Evolutionary conservation across 768 basidiomycete species (phyloP), one percentile per base, ranked within the genome.

Genomic region (Boletus insuetus): DNA sequence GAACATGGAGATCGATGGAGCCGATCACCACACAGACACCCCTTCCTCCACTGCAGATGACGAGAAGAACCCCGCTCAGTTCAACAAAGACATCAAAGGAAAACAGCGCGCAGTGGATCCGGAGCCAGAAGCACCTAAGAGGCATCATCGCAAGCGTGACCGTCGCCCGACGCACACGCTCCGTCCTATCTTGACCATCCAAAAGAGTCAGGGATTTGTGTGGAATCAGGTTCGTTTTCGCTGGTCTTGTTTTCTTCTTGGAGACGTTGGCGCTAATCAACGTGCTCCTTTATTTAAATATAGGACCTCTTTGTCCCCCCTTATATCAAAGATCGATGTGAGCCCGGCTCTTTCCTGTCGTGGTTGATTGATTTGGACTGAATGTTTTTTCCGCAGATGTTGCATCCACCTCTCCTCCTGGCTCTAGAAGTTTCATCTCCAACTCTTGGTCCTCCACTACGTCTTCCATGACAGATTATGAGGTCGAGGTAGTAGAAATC

Each of bases 281-380:
- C 0, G 11, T 19, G 8, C n/a, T 24, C 9, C 29, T 44, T 51
- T 16, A 4, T 22, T 34, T 37, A 12, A 6, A n/a, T 35, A 45
- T 49, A 92, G 90, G 91, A 93, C 60, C 78, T 93, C 19, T 93
- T 93, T 61, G 85, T 93, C 16, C 91, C 91, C 19, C 87, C 91
- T 6, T 93, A 92, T 64, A 90, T 91, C 75, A 92, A 93, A 71
- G 91, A 93, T 67, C 76, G 91, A 82, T 93, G 91, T 92, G 70
- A 72, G 89, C 83, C 46, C 40, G 54, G 50, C 66, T 58, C 42
- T 58, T 45, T 43, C 57, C 17, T 56, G 20, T 59, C 56, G 49
- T 51, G 45, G 34, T 62, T 19, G 35, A 44, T 35, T 58, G 32
- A 55, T 57, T 51, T 38, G 41, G 41, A 46, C 51, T 48, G 10